Base-by-base conservation (phyloP, 2,329 filamentous ascomycete genomes). In the Fusarium foetens region DNA sequence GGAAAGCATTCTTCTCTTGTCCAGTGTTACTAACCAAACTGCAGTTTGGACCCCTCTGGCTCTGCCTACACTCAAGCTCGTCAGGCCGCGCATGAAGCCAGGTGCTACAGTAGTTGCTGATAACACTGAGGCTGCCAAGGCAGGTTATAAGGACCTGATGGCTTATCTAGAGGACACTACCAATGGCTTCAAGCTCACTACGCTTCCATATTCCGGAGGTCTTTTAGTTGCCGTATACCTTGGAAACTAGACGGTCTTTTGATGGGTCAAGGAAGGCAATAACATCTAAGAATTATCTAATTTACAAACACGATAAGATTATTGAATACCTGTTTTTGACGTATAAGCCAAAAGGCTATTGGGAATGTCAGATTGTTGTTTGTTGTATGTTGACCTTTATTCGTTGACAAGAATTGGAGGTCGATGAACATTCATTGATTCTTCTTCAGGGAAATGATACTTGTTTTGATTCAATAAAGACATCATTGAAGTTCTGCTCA, bases 1-100 rank as follows among this genome's bases (percentile, higher is more conserved):
- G 27, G 3, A 13, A 10, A 3, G 3, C 3, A 11, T 25, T 48
- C 13, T 41, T 52, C 14, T 7, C 9, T 17, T 53, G 14, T 13
- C 27, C 21, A 43, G 19, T 14, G 14, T 33, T 36, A 21, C 58
- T 68, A 27, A 68, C 46, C 17, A 10, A 35, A 14, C n/a, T 39
- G 6, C 6, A 90, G 87, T 90, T 58, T 90, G 88, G 87, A 83
- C 87, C 1, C 81, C 84, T 2, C 77, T 90, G 57, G 86, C 86
- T 5, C 79, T 90, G 25, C 87, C 88, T 4, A 84, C 86, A 0
- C 78, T 90, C 21, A 81, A 83, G 62, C 73, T 86, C 0, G 79
- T 89, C 5, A 78, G 84, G 54, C 83, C 85, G 3, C 81, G 78
- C 12, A 72, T 90, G 51, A 82, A 79, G 55, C 73, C 76, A 6